Conservation (phyloP, 768 basidiomycete species). For the Amanita inopinata region DNA sequence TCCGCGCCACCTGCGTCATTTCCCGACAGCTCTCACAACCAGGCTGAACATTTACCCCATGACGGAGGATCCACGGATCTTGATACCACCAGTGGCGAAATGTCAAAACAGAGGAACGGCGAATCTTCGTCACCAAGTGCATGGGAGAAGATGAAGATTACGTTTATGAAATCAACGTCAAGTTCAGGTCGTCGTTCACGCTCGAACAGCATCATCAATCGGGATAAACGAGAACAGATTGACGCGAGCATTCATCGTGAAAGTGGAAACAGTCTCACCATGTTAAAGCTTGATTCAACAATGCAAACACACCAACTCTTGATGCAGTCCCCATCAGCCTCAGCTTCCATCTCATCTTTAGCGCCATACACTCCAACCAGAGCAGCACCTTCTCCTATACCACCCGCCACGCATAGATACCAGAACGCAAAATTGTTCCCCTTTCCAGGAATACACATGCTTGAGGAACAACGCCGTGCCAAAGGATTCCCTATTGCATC, state of each 20-base stretch:
- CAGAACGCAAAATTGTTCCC: conserved; percentile 78
- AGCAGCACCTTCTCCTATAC: conserved; percentile 66
- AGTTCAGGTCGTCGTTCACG: conserved; percentile 67
- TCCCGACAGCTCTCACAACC: conserved; percentile 52
- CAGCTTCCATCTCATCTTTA: conserved; percentile 61
- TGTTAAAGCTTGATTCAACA: conserved; percentile 39
- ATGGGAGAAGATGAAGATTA: conserved; percentile 68
- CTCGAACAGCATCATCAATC: conserved; percentile 62
- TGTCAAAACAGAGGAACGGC: conserved; percentile 43
- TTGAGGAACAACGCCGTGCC: conserved; percentile 64
- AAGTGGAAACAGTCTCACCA: conserved; percentile 63
- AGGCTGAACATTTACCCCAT: conserved; percentile 50
- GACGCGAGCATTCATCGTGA: conserved; percentile 70
- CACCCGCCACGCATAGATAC: conserved; percentile 65
- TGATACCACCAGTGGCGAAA: conserved; percentile 39
- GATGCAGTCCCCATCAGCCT: conserved; percentile 57
- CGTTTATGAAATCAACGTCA: conserved; percentile 58
- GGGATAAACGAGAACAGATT: conserved; percentile 57
- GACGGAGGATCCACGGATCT: conserved; percentile 38
- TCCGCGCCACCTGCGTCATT: conserved; percentile 36
- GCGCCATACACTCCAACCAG: conserved; percentile 44
- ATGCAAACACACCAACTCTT: conserved; percentile 30
- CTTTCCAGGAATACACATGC: conserved; percentile 76
- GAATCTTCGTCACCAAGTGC: conserved; percentile 46
- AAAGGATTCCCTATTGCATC: conserved; percentile 40